Base-by-base conservation (phyloP, 2,329 filamentous ascomycete genomes). In the Ophiostoma ips region DNA sequence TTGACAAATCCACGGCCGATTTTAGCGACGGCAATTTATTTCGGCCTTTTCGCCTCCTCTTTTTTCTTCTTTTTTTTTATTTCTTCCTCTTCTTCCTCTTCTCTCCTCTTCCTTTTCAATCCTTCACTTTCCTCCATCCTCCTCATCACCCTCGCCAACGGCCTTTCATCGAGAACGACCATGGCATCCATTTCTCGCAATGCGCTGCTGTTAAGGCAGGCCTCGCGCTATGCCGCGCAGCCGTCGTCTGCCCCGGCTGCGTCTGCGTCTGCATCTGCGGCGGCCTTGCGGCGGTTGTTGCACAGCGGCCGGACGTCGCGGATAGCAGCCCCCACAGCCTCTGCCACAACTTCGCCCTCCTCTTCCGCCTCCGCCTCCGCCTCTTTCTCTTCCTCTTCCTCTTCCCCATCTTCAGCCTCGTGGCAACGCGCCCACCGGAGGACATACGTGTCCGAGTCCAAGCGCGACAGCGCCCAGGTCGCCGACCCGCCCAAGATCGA, bases 381-480 rank as follows among this genome's bases (percentile, higher is more conserved):
- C 24, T 18, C 43, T 9, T 9, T 10, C 12, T 5, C 41, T 11
- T 18, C 28, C 8, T 16, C 41, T 15, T 18, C 37, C 7, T 18
- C 34, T 18, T 16, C 50, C 56, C 56, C 47, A 56, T 58, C 46
- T 19, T 11, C 47, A 12, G 16, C 43, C 11, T 18, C 46, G 38
- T 28, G 24, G 24, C 24, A 28, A 28, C 51, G 16, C 21, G 24
- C 24, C 43, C 49, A 40, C 33, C 51, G 49, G 46, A 77, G 87
- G 62, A 75, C 71, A 59, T 95, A 95, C 74, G 88, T 95, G 55
- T 84, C 87, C 28, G 83, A 89, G 69, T 83, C 85, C 54, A 87
- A 83, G 71, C 75, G 80, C 57, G 81, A 86, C 59, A 77, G 79
- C 65, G 87, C 87, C 47, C 87, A 88, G 63, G 84, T 95, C 61